A percentile compares a stretch with the other conserved stretches of the same genome.
These are phyloP conservation scores for Suhomyces chickasaworum DNA, from an alignment of 1,139 yeast genomes.

Conservation along the genomic window DNA sequence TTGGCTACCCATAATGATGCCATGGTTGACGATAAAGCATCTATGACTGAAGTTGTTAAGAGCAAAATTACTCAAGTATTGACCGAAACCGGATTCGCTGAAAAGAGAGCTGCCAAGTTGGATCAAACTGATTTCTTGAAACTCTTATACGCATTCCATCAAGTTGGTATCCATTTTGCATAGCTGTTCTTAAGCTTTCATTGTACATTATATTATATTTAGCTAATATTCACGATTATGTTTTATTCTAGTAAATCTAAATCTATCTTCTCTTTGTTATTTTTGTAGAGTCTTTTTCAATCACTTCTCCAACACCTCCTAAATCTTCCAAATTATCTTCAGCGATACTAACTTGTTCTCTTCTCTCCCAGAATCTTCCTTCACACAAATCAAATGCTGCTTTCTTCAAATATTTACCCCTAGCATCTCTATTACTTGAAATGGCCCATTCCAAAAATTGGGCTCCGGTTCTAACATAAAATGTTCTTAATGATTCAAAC, in stretches of 20 bases:
- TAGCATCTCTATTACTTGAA: conserved; percentile 78
- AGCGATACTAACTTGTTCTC: conserved; percentile 85
- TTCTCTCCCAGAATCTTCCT: conserved; percentile 98
- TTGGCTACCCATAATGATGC: conserved; percentile 60
- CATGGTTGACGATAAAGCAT: conserved; percentile 50
- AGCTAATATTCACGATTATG: background rate
- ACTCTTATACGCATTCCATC: conserved; percentile 89
- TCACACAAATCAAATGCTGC: conserved; percentile 90
- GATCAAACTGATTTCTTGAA: conserved; percentile 93
- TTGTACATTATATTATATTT: conserved; percentile 13
- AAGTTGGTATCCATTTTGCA: conserved; percentile 96
- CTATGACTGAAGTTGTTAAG: conserved; percentile 52
- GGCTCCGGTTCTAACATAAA: conserved; percentile 85
- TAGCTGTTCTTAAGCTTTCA: conserved; percentile 29
- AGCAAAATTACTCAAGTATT: conserved; percentile 66
- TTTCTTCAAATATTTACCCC: conserved; percentile 88
- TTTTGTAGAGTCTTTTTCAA: conserved; percentile 72
- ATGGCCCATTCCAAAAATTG: conserved; percentile 91
- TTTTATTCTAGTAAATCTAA: background rate
- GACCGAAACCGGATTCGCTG: conserved; percentile 74
- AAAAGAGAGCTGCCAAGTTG: conserved; percentile 88
- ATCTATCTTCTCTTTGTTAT: conserved; percentile 41
- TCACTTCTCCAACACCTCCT: conserved; percentile 88
- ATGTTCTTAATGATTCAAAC: conserved; percentile 81
- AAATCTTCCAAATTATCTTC: conserved; percentile 88